Evolutionary conservation across 2,329 filamentous ascomycete species (phyloP).

Genomic region (Chalara sp.): DNA sequence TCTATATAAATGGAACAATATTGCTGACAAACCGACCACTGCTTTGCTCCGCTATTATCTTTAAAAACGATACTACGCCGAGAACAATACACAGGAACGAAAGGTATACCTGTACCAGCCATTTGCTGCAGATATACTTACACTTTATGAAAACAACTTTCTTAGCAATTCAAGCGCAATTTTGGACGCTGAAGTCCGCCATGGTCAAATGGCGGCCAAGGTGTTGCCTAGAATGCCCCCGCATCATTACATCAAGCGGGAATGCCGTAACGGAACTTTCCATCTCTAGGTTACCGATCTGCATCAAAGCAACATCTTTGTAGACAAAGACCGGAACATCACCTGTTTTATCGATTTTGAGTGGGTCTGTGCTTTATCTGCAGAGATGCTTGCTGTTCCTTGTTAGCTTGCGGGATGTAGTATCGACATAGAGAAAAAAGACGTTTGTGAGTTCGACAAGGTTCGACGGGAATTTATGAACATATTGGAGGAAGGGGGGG

Average conservation of each 20-base stretch:
- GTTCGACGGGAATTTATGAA: slow-evolving; percentile 19
- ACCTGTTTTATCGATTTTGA: slow-evolving; percentile 29
- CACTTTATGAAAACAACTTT: slow-evolving; percentile 23
- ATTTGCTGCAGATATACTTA: slow-evolving; percentile 9
- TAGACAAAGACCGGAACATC: slow-evolving; percentile 31
- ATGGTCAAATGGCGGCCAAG: slow-evolving; percentile 21
- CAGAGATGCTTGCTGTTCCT: slow-evolving; percentile 23
- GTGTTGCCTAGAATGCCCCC: slow-evolving; percentile 21
- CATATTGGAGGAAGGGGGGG: slow-evolving; percentile 19
- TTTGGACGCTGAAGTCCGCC: slow-evolving; percentile 18
- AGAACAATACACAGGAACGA: slow-evolving; percentile 24
- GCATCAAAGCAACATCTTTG: slow-evolving; percentile 29
- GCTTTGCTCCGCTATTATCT: slow-evolving; percentile 20
- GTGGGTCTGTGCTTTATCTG: slow-evolving; percentile 28
- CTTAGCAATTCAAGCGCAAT: slow-evolving; percentile 20
- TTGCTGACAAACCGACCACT: slow-evolving; percentile 23
- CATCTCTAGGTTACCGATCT: slow-evolving; percentile 27
- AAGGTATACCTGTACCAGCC: slow-evolving; percentile 24
- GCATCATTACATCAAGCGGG: slow-evolving; percentile 20
- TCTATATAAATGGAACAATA: slow-evolving; percentile 27
- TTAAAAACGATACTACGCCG: slow-evolving; percentile 29
- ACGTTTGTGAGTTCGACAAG: slow-evolving; percentile 13
- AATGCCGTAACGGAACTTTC: slow-evolving; percentile 24
- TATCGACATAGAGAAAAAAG: slow-evolving; percentile 15
- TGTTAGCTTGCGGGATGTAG: slow-evolving; percentile 26